phyloP scores from a whole-genome alignment of 2,329 filamentous ascomycete genomes.

The Apiospora phragmitis region DNA sequence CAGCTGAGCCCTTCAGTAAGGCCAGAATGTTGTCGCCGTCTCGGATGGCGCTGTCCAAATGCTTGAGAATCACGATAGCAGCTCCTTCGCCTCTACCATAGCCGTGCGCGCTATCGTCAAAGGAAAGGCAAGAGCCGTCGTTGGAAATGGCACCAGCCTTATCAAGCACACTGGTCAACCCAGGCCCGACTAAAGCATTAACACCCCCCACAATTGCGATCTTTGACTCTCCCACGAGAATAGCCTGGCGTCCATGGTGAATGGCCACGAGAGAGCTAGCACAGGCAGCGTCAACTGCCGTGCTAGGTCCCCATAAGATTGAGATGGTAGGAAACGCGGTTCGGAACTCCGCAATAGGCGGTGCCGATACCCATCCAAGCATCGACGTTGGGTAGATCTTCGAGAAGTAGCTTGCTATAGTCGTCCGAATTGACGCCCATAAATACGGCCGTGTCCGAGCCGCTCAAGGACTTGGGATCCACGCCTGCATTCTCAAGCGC shows the following conservation, averaged over 20 bases:
- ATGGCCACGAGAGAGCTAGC: constrained; percentile 34
- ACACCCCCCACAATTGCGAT: constrained; percentile 33
- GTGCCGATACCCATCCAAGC: constrained; percentile 42
- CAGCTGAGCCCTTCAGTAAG: constrained; percentile 32
- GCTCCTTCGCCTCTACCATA: constrained; percentile 36
- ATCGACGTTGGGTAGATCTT: constrained; percentile 38
- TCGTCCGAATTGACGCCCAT: constrained; percentile 36
- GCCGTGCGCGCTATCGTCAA: constrained; percentile 23
- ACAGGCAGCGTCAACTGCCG: constrained; percentile 37
- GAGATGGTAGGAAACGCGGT: constrained; percentile 35
- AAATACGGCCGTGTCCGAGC: constrained; percentile 31
- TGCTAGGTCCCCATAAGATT: constrained; percentile 33
- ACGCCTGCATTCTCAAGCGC: constrained; percentile 66
- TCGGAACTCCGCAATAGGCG: constrained; percentile 35
- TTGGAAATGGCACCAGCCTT: constrained; percentile 26
- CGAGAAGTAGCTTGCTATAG: constrained; percentile 35
- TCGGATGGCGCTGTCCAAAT: constrained; percentile 28
- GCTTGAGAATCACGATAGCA: constrained; percentile 34
- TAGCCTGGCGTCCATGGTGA: constrained; percentile 31
- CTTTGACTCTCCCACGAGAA: constrained; percentile 30
- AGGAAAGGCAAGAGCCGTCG: constrained; percentile 23
- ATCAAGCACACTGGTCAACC: constrained; percentile 7
- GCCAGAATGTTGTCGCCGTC: constrained; percentile 36
- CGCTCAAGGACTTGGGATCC: constrained; percentile 43
- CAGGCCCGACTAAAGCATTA: constrained; percentile 28